Conservation (phyloP, 768 basidiomycete species). For the Phanerochaete sordida region DNA sequence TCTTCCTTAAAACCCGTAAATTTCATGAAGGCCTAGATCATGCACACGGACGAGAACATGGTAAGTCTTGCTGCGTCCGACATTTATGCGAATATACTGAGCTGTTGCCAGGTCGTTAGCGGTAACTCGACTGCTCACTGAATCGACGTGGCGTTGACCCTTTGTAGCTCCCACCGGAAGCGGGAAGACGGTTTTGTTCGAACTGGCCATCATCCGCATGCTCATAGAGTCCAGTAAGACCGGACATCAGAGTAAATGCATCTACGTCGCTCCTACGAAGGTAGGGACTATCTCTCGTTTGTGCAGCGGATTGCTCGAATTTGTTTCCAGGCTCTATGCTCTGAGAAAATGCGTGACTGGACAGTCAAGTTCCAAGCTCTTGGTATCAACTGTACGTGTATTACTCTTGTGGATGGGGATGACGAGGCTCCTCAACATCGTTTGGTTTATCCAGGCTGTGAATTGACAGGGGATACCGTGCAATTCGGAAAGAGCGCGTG, state of each 20-base stretch:
- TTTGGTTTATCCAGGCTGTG: too few species aligned
- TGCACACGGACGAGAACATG: constrained; percentile 59
- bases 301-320: background rate
- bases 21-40: constrained; percentile 38
- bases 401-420: too few species aligned
- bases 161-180: constrained; percentile 86
- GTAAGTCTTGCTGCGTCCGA: constrained; percentile 34
- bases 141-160: constrained; percentile 2
- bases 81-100: background rate
- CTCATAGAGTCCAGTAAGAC: constrained; percentile 41
- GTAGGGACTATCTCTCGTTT: constrained; percentile 30
- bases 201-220: constrained; percentile 82
- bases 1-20: background rate
- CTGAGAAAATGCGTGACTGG: constrained; percentile 87
- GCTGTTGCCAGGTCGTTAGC: constrained; percentile 57
- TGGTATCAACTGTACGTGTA: constrained; percentile 72
- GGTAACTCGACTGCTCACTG: constrained; percentile 36
- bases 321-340: constrained; percentile 69
- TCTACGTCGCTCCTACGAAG: constrained; percentile 95
- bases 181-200: constrained; percentile 95
- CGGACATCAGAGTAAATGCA: constrained; percentile 51
- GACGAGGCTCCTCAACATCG: too few species aligned
- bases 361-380: constrained; percentile 69
- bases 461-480: constrained; percentile 90
- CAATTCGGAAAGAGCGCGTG: constrained; percentile 60